phyloP scores from a whole-genome alignment of 116 monocot species.

The Trichopus zeylanicus region DNA sequence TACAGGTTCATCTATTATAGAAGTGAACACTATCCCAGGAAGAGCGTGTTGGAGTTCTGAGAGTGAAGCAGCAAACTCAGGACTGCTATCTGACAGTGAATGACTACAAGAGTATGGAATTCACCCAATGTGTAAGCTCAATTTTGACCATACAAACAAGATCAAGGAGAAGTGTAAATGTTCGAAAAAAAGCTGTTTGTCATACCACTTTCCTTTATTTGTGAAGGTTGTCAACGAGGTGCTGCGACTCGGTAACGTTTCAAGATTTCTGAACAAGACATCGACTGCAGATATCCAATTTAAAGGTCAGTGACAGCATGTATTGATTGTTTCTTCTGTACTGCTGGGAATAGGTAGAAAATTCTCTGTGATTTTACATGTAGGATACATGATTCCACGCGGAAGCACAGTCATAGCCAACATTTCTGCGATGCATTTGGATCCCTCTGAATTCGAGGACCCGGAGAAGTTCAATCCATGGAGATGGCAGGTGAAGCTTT shows the following conservation, averaged over 20 bases:
- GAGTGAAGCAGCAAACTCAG: not conserved
- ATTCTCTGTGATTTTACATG: not conserved
- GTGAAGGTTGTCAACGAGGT: constrained; percentile 4
- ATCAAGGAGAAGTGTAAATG: too few species aligned
- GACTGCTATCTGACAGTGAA: not conserved
- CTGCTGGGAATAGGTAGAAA: not conserved
- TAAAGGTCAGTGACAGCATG: not conserved
- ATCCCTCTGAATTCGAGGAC: constrained; percentile 2
- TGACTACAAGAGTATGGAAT: not conserved
- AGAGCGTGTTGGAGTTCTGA: not conserved
- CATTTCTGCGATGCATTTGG: constrained; percentile 2
- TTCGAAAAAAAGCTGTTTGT: not conserved
- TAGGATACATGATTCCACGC: constrained; percentile 9
- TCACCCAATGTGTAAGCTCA: constrained; percentile 4
- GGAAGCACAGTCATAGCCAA: not conserved
- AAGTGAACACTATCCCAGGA: not conserved
- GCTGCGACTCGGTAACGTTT: not conserved
- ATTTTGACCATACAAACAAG: not conserved
- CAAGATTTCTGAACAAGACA: not conserved
- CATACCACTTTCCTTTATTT: not conserved
- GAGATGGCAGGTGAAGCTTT: constrained; percentile 10
- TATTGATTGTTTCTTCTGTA: not conserved
- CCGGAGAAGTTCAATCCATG: constrained; percentile 7
- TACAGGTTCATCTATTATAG: not conserved
- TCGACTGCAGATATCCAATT: not conserved